Evolutionary conservation across 805 yeast genomes (phyloP), one percentile per base, ranked within the genome.

Genomic region (Ogataea philodendri): DNA sequence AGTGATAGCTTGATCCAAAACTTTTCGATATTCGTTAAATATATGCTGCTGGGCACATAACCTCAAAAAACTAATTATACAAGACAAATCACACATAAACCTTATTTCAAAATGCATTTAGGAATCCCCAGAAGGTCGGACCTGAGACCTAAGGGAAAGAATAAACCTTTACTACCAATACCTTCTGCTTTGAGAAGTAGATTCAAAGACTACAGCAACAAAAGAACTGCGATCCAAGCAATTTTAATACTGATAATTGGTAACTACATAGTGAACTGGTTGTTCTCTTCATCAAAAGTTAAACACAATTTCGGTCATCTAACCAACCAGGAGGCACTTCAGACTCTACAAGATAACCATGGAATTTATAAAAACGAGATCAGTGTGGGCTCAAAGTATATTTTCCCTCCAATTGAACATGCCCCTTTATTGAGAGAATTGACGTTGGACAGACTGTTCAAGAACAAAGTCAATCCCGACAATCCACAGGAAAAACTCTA

Each of bases 381-480:
- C 17, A 66, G 64, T 14, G 72, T 81, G 10, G 59, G 65, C 9
- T 68, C 77, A 13, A 65, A 69, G 23, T 69, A 75, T 51, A 79
- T 84, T 9, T 83, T 72, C 52, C 93, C 93, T n/a, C 72, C 77
- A n/a, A 69, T 82, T 22, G 88, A 83, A 45, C 80, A 83, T 50
- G 80, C 84, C 4, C 74, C 78, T 0, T 55, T 70, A 15, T 64
- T 84, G 41, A 72, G 75, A 45, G 80, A 78, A 39, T 52, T 83
- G 32, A 73, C 78, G 2, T 57, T 76, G 14, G 66, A 69, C 35
- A 66, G 69, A 10, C 58, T 83, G 20, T 79, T 77, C 40, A 67
- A 66, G 20, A 67, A 66, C 29, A 62, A 71, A 31, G 55, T 61
- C n/a, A 74, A 71, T 26, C 51, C 72, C 11, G 73, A 73, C 37